These are phyloP conservation scores for Cordyceps sp. DNA, from an alignment of 2,329 filamentous ascomycete species.

Conservation along the genomic window DNA sequence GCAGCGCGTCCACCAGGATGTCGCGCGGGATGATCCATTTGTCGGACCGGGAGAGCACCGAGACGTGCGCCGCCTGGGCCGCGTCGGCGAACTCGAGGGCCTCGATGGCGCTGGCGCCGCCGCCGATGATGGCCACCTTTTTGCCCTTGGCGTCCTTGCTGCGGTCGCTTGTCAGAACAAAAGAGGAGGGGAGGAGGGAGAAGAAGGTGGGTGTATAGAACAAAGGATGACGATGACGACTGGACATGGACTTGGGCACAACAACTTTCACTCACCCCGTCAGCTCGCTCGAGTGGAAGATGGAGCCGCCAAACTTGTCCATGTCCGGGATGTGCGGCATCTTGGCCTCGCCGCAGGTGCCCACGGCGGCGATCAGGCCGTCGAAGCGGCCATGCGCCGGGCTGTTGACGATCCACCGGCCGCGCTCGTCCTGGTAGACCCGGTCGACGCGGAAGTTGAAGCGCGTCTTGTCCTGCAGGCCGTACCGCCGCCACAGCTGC, in stretches of 20 bases:
- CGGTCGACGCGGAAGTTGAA: conserved; percentile 56
- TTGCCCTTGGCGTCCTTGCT: conserved; percentile 57
- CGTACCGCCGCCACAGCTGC: conserved; percentile 59
- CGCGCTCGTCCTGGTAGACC: conserved; percentile 50
- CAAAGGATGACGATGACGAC: no score
- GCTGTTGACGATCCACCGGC: conserved; percentile 66
- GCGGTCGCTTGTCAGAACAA: conserved; percentile 6
- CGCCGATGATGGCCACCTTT: conserved; percentile 59
- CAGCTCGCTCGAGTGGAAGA: conserved; percentile 61
- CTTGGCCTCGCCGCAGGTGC: conserved; percentile 66
- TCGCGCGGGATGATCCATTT: conserved; percentile 85
- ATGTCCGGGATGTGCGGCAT: conserved; percentile 55
- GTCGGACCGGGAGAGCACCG: conserved; percentile 60
- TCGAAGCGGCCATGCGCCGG: conserved; percentile 56
- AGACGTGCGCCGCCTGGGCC: conserved; percentile 48
- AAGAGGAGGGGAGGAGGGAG: neutral
- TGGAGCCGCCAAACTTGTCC: conserved; percentile 52
- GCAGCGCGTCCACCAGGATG: conserved; percentile 52
- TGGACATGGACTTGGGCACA: no score
- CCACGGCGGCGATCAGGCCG: conserved; percentile 61
- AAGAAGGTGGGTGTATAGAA: no score
- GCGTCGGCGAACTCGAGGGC: conserved; percentile 63
- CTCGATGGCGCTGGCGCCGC: conserved; percentile 68
- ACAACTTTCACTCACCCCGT: conserved; percentile 44
- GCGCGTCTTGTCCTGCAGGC: conserved; percentile 50